Evolutionary conservation across 805 yeast species (phyloP).

Genomic region (Saturnispora silvae): DNA sequence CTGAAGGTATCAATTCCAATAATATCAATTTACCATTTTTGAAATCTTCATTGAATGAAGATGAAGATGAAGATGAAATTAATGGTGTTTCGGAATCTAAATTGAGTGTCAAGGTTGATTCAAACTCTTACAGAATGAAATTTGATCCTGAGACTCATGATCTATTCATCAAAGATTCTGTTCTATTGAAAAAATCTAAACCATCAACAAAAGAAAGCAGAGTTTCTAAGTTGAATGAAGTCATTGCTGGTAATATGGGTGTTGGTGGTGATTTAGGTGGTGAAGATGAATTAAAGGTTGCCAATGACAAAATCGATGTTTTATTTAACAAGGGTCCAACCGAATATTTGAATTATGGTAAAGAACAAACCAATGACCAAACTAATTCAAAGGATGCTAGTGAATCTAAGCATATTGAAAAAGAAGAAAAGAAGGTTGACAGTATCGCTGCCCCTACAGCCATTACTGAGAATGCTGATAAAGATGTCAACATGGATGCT

Average conservation of each 20-base stretch:
- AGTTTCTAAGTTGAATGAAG: constrained; percentile 24
- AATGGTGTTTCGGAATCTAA: constrained; percentile 61
- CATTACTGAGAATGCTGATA: not conserved
- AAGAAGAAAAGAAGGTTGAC: constrained; percentile 1
- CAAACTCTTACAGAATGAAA: constrained; percentile 67
- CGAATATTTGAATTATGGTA: constrained; percentile 16
- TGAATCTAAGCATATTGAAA: not conserved
- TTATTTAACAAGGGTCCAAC: constrained; percentile 34
- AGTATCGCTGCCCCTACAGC: too few species aligned
- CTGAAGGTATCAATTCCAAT: constrained; percentile 84
- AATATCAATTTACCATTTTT: constrained; percentile 72
- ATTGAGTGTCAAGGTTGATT: constrained; percentile 67
- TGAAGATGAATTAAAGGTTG: constrained; percentile 26
- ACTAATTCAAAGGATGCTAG: constrained; percentile 10
- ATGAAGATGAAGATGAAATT: constrained; percentile 29
- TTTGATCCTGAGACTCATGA: constrained; percentile 76
- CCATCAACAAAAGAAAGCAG: constrained; percentile 12
- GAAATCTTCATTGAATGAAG: constrained; percentile 44
- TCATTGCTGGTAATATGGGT: constrained; percentile 44
- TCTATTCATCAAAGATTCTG: constrained; percentile 55
- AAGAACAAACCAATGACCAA: constrained; percentile 6
- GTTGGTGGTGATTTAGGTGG: constrained; percentile 40
- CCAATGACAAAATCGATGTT: constrained; percentile 25
- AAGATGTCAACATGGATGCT: too few species aligned
- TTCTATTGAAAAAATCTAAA: constrained; percentile 27